Conservation (phyloP, 768 basidiomycete species). For the Trametes maxima region DNA sequence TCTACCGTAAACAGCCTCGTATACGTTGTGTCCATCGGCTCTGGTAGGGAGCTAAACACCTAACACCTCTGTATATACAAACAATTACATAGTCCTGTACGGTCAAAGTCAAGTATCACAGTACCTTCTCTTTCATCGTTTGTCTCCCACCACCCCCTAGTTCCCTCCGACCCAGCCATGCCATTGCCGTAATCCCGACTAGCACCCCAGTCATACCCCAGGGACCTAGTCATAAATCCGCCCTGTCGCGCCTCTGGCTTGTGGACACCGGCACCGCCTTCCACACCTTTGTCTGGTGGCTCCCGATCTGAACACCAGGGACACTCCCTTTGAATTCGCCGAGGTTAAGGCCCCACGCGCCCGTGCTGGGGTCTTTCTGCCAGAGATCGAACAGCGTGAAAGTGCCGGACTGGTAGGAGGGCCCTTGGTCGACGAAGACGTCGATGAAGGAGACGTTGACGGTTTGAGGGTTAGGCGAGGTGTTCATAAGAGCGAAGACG, state of each 20-base stretch:
- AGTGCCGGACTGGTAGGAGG: constrained; percentile 26
- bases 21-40: too few relatives aligned
- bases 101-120: background rate
- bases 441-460: constrained; percentile 35
- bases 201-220: background rate
- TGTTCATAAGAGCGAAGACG: constrained; percentile 41
- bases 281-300: constrained; percentile 37
- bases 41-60: too few relatives aligned
- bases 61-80: background rate
- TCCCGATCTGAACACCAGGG: constrained; percentile 28
- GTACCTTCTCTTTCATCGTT: background rate
- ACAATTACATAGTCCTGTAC: background rate
- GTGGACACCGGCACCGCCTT: constrained; percentile 28
- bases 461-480: constrained; percentile 33
- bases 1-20: background rate
- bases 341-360: constrained; percentile 32
- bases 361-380: constrained; percentile 32
- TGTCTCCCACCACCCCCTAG: background rate
- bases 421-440: constrained; percentile 38
- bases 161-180: background rate
- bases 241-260: constrained; percentile 4
- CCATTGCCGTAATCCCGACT: background rate
- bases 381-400: constrained; percentile 38
- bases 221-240: constrained; percentile 21
- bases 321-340: constrained; percentile 30